Percentiles rank a stretch among this genome's conserved stretches.
phyloP scores from a whole-genome alignment of 2,329 filamentous ascomycete species.

The Cladophialophora chaetospira region DNA sequence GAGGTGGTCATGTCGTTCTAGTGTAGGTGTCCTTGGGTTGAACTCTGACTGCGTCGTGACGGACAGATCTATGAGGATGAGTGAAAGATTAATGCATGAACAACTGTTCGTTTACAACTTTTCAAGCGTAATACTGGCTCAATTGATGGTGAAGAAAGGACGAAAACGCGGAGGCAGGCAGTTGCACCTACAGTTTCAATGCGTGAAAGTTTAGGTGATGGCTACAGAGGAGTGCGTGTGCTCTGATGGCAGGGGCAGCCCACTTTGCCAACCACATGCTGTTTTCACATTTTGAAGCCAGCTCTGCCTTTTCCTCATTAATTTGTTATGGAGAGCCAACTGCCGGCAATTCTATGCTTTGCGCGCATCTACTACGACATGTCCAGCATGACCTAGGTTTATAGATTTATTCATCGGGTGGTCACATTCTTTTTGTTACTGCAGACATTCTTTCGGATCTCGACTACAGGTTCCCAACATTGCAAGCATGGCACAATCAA shows the following conservation, averaged over 20 bases:
- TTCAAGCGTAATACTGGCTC: too few relatives aligned
- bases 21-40: too few relatives aligned
- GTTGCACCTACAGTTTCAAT: background rate
- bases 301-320: background rate
- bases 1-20: too few relatives aligned
- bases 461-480: background rate
- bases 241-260: background rate
- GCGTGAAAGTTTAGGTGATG: background rate
- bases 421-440: background rate
- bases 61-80: too few relatives aligned
- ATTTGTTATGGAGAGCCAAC: background rate
- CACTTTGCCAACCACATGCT: background rate
- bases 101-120: too few relatives aligned
- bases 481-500: constrained; percentile 8
- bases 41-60: too few relatives aligned
- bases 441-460: background rate
- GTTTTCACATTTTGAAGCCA: background rate
- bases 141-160: too few relatives aligned
- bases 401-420: background rate
- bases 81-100: too few relatives aligned
- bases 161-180: background rate
- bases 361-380: background rate
- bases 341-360: background rate
- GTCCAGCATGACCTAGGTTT: constrained; percentile 5
- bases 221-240: background rate